A percentile compares a stretch with the other conserved stretches of the same genome.
These are phyloP conservation scores for Saraca asoca DNA, from an alignment of 331 rosid genomes.

Conservation along the genomic window DNA sequence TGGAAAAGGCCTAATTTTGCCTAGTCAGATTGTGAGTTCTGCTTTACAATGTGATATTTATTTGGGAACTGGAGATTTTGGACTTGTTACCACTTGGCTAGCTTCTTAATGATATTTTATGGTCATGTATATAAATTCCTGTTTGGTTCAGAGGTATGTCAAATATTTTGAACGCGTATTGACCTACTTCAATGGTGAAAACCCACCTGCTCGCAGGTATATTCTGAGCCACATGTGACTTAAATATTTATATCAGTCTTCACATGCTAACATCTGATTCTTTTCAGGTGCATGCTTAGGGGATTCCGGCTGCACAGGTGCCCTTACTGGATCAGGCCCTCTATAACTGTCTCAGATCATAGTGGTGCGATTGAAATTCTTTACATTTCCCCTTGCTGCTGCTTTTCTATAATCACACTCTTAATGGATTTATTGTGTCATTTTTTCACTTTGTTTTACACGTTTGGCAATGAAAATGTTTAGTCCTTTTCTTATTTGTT, in stretches of 20 bases:
- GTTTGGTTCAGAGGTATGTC: slow-evolving; percentile 72
- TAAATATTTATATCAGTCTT: slow-evolving; percentile 7
- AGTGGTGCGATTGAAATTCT: slow-evolving; percentile 58
- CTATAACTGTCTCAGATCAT: slow-evolving; percentile 86
- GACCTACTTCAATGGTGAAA: slow-evolving; percentile 90
- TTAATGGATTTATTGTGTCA: no score
- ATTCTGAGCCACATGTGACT: slow-evolving; percentile 22
- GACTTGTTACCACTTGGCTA: slow-evolving; percentile 10
- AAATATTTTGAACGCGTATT: slow-evolving; percentile 87
- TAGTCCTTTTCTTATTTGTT: slow-evolving; percentile 1
- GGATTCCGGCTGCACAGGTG: slow-evolving; percentile 98
- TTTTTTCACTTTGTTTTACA: no score
- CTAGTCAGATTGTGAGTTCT: slow-evolving; percentile 96
- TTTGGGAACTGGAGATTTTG: slow-evolving; percentile 23
- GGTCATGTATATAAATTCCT: slow-evolving; percentile 20
- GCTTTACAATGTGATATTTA: slow-evolving; percentile 31
- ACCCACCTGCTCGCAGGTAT: slow-evolving; percentile 94
- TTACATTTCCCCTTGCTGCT: slow-evolving; percentile 19
- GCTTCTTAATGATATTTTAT: slow-evolving; percentile 20
- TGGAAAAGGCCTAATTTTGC: slow-evolving; percentile 91
- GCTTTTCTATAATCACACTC: not conserved
- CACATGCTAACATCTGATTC: slow-evolving; percentile 32
- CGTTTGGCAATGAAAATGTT: no score
- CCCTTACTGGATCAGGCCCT: slow-evolving; percentile 98
- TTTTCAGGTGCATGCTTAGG: slow-evolving; percentile 91